phyloP scores from a whole-genome alignment of 176 grass and related monocot genomes.

The Tillandsia leiboldiana region DNA sequence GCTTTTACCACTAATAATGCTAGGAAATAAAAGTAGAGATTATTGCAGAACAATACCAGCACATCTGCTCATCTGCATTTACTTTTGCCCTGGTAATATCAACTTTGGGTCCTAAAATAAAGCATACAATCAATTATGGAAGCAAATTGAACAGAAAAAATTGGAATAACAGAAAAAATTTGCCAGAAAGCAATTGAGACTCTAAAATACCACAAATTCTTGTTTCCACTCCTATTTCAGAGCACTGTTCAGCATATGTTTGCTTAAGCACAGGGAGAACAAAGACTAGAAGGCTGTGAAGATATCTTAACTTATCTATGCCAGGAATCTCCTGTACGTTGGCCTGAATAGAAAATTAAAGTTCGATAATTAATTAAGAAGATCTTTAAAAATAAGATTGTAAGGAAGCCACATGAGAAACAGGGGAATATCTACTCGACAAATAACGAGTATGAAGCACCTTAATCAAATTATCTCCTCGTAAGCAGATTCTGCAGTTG shows the following conservation, averaged over 20 bases:
- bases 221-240: constrained; percentile 88
- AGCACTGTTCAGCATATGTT: constrained; percentile 71
- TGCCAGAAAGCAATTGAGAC: constrained; percentile 13
- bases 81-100: constrained; percentile 82
- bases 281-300: constrained; percentile 76
- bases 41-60: constrained; percentile 52
- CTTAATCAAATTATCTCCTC: constrained; percentile 83
- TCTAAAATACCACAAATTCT: constrained; percentile 56
- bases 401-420: not conserved
- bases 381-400: not conserved
- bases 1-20: constrained; percentile 2
- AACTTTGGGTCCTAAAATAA: constrained; percentile 51
- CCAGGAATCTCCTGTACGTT: constrained; percentile 73
- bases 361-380: not conserved
- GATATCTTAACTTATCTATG: constrained; percentile 89
- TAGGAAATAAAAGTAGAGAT: constrained; percentile 20
- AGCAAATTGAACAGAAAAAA: not conserved
- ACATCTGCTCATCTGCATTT: constrained; percentile 85
- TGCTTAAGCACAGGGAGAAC: constrained; percentile 83
- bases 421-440: not conserved
- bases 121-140: constrained; percentile 5
- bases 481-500: constrained; percentile 79
- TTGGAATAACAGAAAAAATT: not conserved
- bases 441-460: constrained; percentile 14
- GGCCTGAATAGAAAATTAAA: constrained; percentile 39